Evolutionary conservation across 2,329 filamentous ascomycete species (phyloP), one percentile per base, ranked within the genome.

Genomic region (Colletotrichum sp.): DNA sequence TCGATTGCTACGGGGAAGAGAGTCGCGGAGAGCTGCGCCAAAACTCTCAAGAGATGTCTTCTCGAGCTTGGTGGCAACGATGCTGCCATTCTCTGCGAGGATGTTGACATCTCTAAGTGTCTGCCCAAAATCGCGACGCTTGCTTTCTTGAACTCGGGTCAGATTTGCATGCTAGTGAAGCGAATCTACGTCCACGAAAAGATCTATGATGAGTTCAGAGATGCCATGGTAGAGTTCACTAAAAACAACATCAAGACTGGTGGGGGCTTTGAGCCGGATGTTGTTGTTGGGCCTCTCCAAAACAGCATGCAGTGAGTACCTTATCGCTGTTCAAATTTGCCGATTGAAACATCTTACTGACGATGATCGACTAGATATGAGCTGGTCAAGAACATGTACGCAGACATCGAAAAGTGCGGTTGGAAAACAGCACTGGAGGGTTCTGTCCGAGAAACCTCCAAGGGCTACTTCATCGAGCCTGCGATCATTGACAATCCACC

Each of bases 11-110:
- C 90, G 0, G 92, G 92, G 4, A 93, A 92, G 85, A 88, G 88
- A 80, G 89, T 93, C 65, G 89, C 92, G 85, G 87, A 87, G 68
- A 84, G 81, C 44, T 85, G 84, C 29, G 85, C 89, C 19, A 87
- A 87, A 80, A 91, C 90, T 0, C 83, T 93, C 34, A 93, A 93
- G 86, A 85, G 91, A 57, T 87, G 91, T n/a, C 92, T 89, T 1
- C 87, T 93, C 12, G 92, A 93, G 82, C 87, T 93, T 80, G 89
- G 91, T 30, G 91, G 91, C 36, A 93, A 93, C 78, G 90, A 92
- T 75, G 87, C 91, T 3, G 88, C 89, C n/a, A 91, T 93, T 77
- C 85, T 93, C 55, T 86, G 88, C 36, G 87, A 87, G 1, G 90
- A 93, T 77, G 89, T 92, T 7, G 89, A 93, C 73, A 84, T 92